A percentile compares a stretch with the other conserved stretches of the same genome.
Conservation (phyloP, 129 eudicot species). For the Heracleum sosnowskyi region DNA sequence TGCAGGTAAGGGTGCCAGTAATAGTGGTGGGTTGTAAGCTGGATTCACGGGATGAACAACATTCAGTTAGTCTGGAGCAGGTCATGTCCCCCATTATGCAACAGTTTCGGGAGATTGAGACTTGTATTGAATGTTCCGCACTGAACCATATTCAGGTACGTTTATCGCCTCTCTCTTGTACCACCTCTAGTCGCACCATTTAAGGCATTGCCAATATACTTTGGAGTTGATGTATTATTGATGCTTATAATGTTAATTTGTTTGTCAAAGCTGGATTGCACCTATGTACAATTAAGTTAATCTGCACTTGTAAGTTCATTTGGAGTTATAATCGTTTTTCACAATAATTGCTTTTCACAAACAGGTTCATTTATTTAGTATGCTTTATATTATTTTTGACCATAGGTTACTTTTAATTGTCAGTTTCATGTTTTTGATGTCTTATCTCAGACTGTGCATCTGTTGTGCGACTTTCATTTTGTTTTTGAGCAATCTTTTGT, state of each 20-base stretch:
- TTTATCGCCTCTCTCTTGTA: neutral
- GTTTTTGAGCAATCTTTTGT: neutral
- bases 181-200: neutral
- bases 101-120: constrained; percentile 94
- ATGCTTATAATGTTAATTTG: neutral
- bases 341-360: neutral
- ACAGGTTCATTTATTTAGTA: neutral
- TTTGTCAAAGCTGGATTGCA: neutral
- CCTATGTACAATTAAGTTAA: neutral
- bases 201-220: neutral
- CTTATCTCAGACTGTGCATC: neutral
- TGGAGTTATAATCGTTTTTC: neutral
- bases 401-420: neutral
- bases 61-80: constrained; percentile 62
- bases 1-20: constrained; percentile 88
- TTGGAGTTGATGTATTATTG: neutral
- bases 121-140: constrained; percentile 94
- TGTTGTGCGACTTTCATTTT: neutral
- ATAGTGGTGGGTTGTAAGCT: constrained; percentile 95
- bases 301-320: neutral
- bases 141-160: constrained; percentile 19
- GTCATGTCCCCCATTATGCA: constrained; percentile 97
- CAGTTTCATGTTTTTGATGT: neutral
- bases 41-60: constrained; percentile 82
- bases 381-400: neutral